Percentiles rank a stretch among this genome's conserved stretches.
Evolutionary conservation across 2,329 filamentous ascomycete species (phyloP).

Genomic region (Intubia oerlemansii): DNA sequence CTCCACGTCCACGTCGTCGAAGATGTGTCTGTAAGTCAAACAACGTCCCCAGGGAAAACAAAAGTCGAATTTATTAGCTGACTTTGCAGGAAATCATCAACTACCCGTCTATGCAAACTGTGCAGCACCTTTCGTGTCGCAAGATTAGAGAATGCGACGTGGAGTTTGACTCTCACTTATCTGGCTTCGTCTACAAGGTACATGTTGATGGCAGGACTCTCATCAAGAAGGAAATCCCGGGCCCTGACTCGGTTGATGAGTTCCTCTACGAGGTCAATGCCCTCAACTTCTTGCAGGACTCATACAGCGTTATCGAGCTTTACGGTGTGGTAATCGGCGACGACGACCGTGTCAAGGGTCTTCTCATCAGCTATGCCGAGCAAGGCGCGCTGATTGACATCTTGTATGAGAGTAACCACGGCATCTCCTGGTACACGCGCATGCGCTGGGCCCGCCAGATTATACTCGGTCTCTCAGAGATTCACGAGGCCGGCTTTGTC

Average conservation of each 20-base stretch:
- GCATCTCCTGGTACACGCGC: constrained; percentile 46
- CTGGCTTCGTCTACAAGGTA: constrained; percentile 94
- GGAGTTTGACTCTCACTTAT: constrained; percentile 77
- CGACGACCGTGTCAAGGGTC: constrained; percentile 55
- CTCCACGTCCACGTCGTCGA: constrained; percentile 96
- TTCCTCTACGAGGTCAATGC: constrained; percentile 97
- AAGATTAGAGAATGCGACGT: constrained; percentile 53
- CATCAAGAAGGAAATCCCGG: constrained; percentile 97
- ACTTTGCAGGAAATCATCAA: constrained; percentile 55
- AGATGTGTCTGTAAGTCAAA: constrained; percentile 51
- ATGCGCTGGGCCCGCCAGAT: constrained; percentile 86
- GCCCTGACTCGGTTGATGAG: constrained; percentile 85
- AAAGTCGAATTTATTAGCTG: not conserved
- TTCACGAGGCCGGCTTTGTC: constrained; percentile 90
- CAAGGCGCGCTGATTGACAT: constrained; percentile 54
- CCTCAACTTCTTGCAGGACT: constrained; percentile 53
- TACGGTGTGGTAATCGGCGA: constrained; percentile 79
- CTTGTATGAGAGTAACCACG: constrained; percentile 54
- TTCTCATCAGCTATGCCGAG: constrained; percentile 74
- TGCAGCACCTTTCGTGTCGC: constrained; percentile 49
- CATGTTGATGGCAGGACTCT: constrained; percentile 42
- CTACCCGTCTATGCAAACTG: constrained; percentile 52
- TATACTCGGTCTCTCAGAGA: constrained; percentile 69
- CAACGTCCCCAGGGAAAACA: not conserved
- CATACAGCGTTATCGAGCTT: constrained; percentile 62